Evolutionary conservation across 441 rosid genomes (phyloP).

Genomic region (Arabidopsis lyrata): DNA sequence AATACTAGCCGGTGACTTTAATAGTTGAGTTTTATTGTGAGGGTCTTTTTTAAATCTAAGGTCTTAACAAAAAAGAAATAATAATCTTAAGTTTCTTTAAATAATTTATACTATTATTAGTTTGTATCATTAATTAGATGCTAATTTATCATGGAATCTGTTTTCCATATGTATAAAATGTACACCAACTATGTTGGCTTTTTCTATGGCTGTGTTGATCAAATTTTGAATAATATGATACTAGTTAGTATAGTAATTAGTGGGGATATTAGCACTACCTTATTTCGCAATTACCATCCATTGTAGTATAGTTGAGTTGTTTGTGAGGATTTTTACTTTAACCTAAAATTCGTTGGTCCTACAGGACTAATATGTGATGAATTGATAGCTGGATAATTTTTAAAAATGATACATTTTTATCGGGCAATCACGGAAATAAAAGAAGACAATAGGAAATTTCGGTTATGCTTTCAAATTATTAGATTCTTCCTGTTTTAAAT

Average conservation of each 20-base stretch:
- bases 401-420: not conserved
- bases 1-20: not conserved
- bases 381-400: not conserved
- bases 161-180: not conserved
- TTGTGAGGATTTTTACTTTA: not conserved
- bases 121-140: constrained; percentile 1
- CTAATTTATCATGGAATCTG: not conserved
- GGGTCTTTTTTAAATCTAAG: not conserved
- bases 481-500: constrained; percentile 2
- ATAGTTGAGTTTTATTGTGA: not conserved
- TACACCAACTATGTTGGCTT: constrained; percentile 18
- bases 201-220: constrained; percentile 13
- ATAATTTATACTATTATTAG: not conserved
- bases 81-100: no score
- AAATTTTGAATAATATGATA: not conserved
- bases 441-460: not conserved
- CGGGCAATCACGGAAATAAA: not conserved
- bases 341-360: not conserved
- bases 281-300: constrained; percentile 1
- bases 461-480: not conserved
- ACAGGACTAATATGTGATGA: not conserved
- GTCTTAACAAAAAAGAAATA: not conserved
- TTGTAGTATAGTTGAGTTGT: not conserved
- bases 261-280: constrained; percentile 1
- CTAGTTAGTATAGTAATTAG: not conserved